Base-by-base conservation (phyloP, 169 alveolate genomes). In the Toxoplasma gondii region DNA sequence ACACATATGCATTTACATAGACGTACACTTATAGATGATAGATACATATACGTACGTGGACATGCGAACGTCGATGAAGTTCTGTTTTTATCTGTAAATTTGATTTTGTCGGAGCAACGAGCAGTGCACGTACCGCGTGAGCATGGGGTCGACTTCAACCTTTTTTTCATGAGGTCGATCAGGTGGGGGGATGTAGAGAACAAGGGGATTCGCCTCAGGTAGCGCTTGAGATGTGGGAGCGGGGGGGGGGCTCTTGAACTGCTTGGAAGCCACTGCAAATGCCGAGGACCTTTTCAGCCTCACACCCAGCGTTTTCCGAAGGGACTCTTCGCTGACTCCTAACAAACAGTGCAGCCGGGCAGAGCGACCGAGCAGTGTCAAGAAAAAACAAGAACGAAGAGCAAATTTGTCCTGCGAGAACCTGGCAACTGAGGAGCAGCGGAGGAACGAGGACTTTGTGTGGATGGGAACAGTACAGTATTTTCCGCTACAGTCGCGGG, bases 271-370 rank as follows among this genome's bases (percentile, higher is more conserved):
- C 36, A 91, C 94, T 49, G 88, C 94, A 94, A 83, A 94, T 64
- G 88, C 96, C 74, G 93, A 92, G 69, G 96, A 94, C 67, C 95
- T 91, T 41, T 96, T 95, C 69, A 96, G 84, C 53, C 95, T 95
- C 54, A 96, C 94, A 54, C 98, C 98, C 86, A 97, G 96, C 70
- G 98, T 97, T 95, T 96, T 97, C 91, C 97, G 91, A 87, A 96
- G 96, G 70, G 98, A 94, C 93, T 93, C 97, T 53, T 93, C 97
- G 94, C 98, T 97, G 94, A 93, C 92, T 24, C 96, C 96, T 94
- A 90, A 44, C 41, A 53, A 27, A 67, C 38, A 82, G 84, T 49
- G 22, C 58, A 49, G 4, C 58, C 58, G 19, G 41, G 81, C 24
- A 29, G 81, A 29, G 19, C 81, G 81, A 24, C 22, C 58, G 12